Evolutionary conservation across 331 rosid genomes (phyloP).

Genomic region (Acacia concinna): DNA sequence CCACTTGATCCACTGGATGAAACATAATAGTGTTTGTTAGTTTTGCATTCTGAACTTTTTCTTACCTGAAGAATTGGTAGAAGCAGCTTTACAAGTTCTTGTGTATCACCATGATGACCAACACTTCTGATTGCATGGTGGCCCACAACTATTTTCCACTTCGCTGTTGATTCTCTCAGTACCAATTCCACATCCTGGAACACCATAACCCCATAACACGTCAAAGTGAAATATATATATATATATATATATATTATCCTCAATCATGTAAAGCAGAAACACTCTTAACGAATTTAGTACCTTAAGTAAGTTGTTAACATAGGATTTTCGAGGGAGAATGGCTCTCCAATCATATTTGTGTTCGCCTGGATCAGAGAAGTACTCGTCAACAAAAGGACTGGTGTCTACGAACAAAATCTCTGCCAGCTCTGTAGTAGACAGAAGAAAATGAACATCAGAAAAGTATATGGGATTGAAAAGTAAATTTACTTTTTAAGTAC

Average conservation of each 20-base stretch:
- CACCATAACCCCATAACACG: constrained; percentile 8
- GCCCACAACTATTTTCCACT: constrained; percentile 80
- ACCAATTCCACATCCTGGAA: constrained; percentile 58
- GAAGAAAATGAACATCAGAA: constrained; percentile 4
- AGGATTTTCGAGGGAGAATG: constrained; percentile 44
- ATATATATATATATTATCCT: too few species aligned
- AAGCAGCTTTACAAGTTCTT: constrained; percentile 42
- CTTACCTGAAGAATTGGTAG: constrained; percentile 55
- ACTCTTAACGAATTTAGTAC: constrained; percentile 28
- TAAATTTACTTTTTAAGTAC: background rate
- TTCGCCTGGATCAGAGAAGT: constrained; percentile 42
- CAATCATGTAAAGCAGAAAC: background rate
- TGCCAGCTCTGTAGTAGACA: constrained; percentile 40
- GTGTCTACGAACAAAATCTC: constrained; percentile 80
- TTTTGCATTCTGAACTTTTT: background rate
- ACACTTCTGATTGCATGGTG: constrained; percentile 73
- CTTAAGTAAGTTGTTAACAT: constrained; percentile 50
- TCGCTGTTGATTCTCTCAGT: constrained; percentile 49
- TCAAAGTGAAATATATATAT: background rate
- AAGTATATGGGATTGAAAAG: background rate
- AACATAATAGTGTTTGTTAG: background rate
- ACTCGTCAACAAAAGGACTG: constrained; percentile 59
- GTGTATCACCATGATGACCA: constrained; percentile 72
- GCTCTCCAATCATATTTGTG: constrained; percentile 65
- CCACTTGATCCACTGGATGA: background rate